These are phyloP conservation scores for Nakazawaea pomicola DNA, from an alignment of 805 yeast genomes.

Conservation along the genomic window DNA sequence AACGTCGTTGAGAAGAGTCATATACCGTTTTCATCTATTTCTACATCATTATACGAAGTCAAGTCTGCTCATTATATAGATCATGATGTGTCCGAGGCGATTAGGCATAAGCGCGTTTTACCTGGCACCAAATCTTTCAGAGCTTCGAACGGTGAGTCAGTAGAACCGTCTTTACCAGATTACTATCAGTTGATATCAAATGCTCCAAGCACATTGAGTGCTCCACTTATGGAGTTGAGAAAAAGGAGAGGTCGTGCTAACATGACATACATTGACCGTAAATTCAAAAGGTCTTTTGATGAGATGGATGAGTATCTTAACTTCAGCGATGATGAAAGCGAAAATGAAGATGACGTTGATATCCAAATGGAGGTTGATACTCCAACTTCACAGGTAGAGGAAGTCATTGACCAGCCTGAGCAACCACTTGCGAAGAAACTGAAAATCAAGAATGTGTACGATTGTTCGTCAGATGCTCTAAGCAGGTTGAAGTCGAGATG, in stretches of 20 bases:
- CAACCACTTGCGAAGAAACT: constrained; percentile 13
- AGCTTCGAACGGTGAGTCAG: constrained; percentile 45
- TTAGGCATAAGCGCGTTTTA: constrained; percentile 40
- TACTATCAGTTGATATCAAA: constrained; percentile 35
- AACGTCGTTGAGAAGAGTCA: constrained; percentile 50
- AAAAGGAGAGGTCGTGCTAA: constrained; percentile 73
- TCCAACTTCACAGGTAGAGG: no score
- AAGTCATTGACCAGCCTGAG: neutral
- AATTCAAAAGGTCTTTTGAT: constrained; percentile 32
- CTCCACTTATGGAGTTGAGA: constrained; percentile 57
- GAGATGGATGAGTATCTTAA: constrained; percentile 37
- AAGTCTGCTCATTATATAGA: constrained; percentile 54
- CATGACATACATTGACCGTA: constrained; percentile 67
- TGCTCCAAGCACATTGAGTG: constrained; percentile 29
- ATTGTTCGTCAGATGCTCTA: constrained; percentile 26
- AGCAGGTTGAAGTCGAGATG: constrained; percentile 44
- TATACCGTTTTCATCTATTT: constrained; percentile 76
- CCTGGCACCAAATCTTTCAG: constrained; percentile 41
- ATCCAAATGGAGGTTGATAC: neutral
- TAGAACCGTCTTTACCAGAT: constrained; percentile 43
- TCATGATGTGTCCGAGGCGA: constrained; percentile 32
- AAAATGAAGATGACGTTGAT: neutral
- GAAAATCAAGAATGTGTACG: constrained; percentile 26
- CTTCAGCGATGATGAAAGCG: constrained; percentile 27
- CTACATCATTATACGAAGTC: constrained; percentile 61